Conservation (phyloP, 371 early-diverging fungal species). For the Lichtheimia hyalospora region DNA sequence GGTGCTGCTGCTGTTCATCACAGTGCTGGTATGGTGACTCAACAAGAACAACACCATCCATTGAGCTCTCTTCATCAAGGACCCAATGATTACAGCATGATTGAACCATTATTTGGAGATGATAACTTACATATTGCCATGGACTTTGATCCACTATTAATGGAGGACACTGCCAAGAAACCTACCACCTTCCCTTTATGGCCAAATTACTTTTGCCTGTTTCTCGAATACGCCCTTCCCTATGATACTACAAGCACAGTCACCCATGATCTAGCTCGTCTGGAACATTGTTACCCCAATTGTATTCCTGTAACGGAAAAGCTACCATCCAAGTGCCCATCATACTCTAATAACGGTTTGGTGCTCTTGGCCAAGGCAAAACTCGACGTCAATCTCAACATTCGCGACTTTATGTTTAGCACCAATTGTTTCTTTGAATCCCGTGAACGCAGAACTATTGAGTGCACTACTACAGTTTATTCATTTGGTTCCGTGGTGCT, state of each 20-base stretch:
- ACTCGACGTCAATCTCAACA: conserved; percentile 36
- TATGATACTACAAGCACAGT: conserved; percentile 24
- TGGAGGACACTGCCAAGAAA: not conserved
- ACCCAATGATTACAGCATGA: not conserved
- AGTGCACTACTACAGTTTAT: conserved; percentile 61
- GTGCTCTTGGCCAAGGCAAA: conserved; percentile 17
- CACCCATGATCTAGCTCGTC: not conserved
- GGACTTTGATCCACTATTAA: not conserved
- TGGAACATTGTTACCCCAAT: conserved; percentile 4
- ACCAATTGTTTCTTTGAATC: conserved; percentile 54
- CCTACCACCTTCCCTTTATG: conserved; percentile 15
- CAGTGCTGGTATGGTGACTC: not conserved
- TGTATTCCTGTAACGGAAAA: conserved; percentile 24
- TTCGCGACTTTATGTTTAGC: conserved; percentile 36
- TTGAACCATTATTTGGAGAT: conserved; percentile 2
- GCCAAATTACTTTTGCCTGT: conserved; percentile 46
- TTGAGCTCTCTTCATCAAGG: not conserved
- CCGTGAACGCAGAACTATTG: conserved; percentile 44
- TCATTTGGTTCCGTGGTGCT: conserved; percentile 63
- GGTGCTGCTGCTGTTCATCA: conserved; percentile 18
- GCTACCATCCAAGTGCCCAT: conserved; percentile 30
- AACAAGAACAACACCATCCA: not conserved
- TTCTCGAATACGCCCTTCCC: conserved; percentile 33
- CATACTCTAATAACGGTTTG: conserved; percentile 11
- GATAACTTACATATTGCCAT: conserved; percentile 4